Conservation (phyloP, 805 yeast species). For the Zygoascus ofunaensis region DNA sequence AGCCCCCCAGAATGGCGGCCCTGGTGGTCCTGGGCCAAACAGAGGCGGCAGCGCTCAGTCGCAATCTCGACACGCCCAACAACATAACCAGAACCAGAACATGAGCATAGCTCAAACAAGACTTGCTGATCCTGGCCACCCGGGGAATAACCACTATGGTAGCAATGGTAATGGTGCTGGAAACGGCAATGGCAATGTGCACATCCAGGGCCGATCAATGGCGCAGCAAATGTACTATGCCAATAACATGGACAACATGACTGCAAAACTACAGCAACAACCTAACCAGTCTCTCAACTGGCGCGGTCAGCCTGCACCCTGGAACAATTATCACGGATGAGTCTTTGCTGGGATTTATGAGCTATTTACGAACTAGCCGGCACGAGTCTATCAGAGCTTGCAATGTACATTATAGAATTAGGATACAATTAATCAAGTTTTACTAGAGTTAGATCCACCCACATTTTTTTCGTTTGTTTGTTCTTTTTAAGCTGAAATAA, state of each 20-base stretch:
- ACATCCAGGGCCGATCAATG: conserved; percentile 6
- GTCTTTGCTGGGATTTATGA: no score
- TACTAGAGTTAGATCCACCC: no score
- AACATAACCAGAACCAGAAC: not conserved
- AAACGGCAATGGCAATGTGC: conserved; percentile 9
- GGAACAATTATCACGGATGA: conserved; percentile 15
- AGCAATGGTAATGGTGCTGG: conserved; percentile 5
- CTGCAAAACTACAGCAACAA: conserved; percentile 18
- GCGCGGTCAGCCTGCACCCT: conserved; percentile 19
- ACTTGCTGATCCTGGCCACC: not conserved
- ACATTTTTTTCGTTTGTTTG: no score
- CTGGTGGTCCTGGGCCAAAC: not conserved
- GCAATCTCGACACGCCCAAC: no score
- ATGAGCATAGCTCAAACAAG: not conserved
- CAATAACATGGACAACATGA: conserved; percentile 10
- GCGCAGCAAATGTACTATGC: conserved; percentile 18
- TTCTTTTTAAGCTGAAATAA: no score
- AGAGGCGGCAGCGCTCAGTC: no score
- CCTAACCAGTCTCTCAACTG: conserved; percentile 15
- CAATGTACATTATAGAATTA: no score
- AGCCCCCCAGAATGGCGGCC: not conserved
- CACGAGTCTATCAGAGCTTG: no score
- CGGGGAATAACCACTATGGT: not conserved
- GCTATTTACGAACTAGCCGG: no score
- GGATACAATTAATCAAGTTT: no score